Base-by-base conservation (phyloP, 768 basidiomycete species). In the Nevesoporus exiguus region DNA sequence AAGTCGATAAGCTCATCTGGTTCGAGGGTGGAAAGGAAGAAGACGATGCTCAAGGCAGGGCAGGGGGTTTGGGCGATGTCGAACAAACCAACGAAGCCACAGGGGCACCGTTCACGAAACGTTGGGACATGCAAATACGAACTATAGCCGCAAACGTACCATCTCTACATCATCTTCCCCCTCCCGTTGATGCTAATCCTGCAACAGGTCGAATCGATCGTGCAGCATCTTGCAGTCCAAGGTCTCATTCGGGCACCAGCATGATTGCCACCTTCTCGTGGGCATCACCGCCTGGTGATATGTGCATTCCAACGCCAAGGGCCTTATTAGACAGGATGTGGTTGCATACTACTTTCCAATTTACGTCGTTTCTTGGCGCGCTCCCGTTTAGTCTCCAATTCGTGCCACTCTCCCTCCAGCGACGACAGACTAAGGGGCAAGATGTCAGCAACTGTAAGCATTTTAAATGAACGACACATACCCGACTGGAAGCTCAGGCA, bases 381-480 rank as follows among this genome's bases (percentile, higher is more conserved):
- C 74, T 98, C 93, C 52, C 86, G 80, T 71, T 98, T 99, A 13
- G 92, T 90, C 70, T 98, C 95, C 58, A 95, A 78, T 70, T 99
- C 97, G 71, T 99, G 97, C 91, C 95, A 98, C 69, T 98, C 97
- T 42, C 97, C 96, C 67, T 92, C 84, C 39, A 97, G 72, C 13
- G 80, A 80, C 13, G 87, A 80, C 54, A 98, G 73, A 49, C 94
- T 95, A 58, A 19, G 42, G 24, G 45, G 21, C 19, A 33, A 30
- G 39, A 13, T 43, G 39, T 58, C 39, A 64, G 43, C n/a, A 44
- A 24, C 19, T 10, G 40, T 49, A 41, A 36, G 40, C 52, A 15
- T 22, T 17, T n/a, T n/a, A 10, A 50, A 36, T 31, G 14, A 3
- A 15, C 7, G 17, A 17, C 14, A 80, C 89, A 48, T 65, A 96